These are phyloP conservation scores for Talaromyces sp. DNA, from an alignment of 2,329 filamentous ascomycete genomes.

Conservation along the genomic window DNA sequence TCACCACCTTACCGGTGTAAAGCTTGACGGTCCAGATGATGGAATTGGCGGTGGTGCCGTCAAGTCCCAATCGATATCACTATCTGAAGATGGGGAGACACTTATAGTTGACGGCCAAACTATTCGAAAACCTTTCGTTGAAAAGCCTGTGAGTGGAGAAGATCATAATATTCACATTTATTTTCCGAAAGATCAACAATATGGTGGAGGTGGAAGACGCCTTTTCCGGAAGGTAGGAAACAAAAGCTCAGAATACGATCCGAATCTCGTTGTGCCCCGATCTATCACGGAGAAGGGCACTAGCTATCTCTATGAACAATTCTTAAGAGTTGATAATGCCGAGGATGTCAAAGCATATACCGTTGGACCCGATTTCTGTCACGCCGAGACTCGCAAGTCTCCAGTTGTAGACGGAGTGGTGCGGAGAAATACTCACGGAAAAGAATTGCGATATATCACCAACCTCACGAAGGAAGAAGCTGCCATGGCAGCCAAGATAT, in stretches of 20 bases:
- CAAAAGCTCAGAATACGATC: conserved; percentile 94
- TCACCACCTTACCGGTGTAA: conserved; percentile 73
- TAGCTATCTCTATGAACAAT: conserved; percentile 96
- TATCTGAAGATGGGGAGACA: conserved; percentile 86
- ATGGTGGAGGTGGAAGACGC: conserved; percentile 83
- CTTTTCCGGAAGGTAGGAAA: conserved; percentile 97
- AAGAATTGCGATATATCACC: conserved; percentile 94
- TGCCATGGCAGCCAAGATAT: conserved; percentile 83
- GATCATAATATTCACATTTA: conserved; percentile 99
- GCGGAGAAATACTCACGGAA: conserved; percentile 91
- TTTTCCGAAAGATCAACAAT: conserved; percentile 69
- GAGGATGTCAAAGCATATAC: conserved; percentile 99
- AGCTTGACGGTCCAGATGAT: conserved; percentile 65
- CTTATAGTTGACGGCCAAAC: conserved; percentile 79
- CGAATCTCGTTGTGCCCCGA: conserved; percentile 69
- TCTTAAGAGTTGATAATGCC: conserved; percentile 91
- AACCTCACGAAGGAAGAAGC: conserved; percentile 75
- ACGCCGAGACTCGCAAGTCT: conserved; percentile 94
- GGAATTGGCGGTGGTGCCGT: conserved; percentile 58
- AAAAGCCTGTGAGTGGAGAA: conserved; percentile 97
- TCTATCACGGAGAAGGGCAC: conserved; percentile 74
- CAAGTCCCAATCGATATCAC: conserved; percentile 65
- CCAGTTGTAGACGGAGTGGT: conserved; percentile 96
- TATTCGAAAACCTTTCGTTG: conserved; percentile 90
- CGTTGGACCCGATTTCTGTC: conserved; percentile 86